These are phyloP conservation scores for Teratosphaeria viscida DNA, from an alignment of 2,329 filamentous ascomycete species.

Conservation along the genomic window DNA sequence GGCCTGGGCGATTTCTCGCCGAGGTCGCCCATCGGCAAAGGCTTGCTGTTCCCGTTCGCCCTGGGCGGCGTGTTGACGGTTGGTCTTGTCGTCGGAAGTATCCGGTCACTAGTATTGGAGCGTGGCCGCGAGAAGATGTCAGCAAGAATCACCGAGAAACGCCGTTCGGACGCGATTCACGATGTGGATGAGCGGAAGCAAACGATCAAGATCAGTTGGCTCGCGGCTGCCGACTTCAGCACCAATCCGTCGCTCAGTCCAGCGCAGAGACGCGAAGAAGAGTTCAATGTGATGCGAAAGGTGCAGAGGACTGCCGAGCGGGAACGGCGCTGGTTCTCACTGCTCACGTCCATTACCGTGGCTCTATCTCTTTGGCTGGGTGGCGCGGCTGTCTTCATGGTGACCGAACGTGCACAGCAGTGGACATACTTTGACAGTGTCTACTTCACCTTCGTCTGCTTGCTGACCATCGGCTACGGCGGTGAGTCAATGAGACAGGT, in stretches of 20 bases:
- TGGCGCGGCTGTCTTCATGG: conserved; percentile 41
- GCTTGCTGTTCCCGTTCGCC: conserved; percentile 44
- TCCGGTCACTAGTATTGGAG: conserved; percentile 41
- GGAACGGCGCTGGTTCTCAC: conserved; percentile 33
- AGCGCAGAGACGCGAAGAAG: conserved; percentile 35
- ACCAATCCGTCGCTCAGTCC: conserved; percentile 29
- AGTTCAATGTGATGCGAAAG: conserved; percentile 40
- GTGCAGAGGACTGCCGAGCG: conserved; percentile 29
- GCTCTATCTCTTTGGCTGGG: conserved; percentile 37
- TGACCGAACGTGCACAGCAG: conserved; percentile 34
- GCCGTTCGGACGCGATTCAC: conserved; percentile 33
- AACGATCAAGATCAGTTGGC: conserved; percentile 33
- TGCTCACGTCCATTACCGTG: conserved; percentile 27
- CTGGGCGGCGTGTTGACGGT: conserved; percentile 45
- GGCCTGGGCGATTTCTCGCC: conserved; percentile 44
- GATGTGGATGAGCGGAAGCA: conserved; percentile 29
- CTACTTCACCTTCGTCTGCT: conserved; percentile 44
- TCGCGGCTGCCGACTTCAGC: conserved; percentile 32
- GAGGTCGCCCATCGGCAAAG: conserved; percentile 38
- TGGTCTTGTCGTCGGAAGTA: conserved; percentile 45
- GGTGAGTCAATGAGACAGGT: background rate
- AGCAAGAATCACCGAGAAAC: conserved; percentile 40
- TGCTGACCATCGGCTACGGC: conserved; percentile 48
- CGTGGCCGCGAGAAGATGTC: conserved; percentile 42
- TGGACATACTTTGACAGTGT: conserved; percentile 42